Conservation (phyloP, 805 yeast genomes). For the Candida michaelii region DNA sequence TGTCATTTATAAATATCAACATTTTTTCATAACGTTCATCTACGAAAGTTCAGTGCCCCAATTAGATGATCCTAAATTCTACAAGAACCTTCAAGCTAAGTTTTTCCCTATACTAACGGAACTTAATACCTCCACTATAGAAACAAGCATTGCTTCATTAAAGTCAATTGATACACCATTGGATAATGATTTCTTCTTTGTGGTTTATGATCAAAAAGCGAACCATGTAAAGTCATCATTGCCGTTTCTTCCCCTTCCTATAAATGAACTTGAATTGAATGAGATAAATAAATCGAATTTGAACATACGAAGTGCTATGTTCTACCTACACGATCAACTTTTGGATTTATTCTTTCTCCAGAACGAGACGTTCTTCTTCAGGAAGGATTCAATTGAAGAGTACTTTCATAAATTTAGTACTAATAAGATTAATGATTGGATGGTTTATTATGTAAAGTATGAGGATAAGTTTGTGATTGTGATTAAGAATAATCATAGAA, state of each 20-base stretch:
- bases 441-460: conserved; percentile 37
- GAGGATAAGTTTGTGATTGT: conserved; percentile 31
- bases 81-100: conserved; percentile 17
- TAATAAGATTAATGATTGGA: conserved; percentile 40
- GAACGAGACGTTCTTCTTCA: conserved; percentile 23
- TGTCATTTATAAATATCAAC: conserved; percentile 27
- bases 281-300: conserved; percentile 11
- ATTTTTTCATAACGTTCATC: conserved; percentile 23
- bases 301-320: conserved; percentile 29
- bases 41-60: conserved; percentile 29
- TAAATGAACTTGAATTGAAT: conserved; percentile 11
- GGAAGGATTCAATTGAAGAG: conserved; percentile 24
- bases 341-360: conserved; percentile 29
- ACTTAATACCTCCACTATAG: conserved; percentile 14
- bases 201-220: conserved; percentile 28
- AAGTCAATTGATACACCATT: conserved; percentile 22
- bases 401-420: conserved; percentile 42
- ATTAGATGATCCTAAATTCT: conserved; percentile 25
- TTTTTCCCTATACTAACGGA: conserved; percentile 19
- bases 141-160: conserved; percentile 31
- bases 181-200: conserved; percentile 38
- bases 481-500: conserved; percentile 32
- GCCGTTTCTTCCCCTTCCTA: conserved; percentile 31
- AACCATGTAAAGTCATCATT: conserved; percentile 33
- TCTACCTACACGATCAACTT: conserved; percentile 40